Evolutionary conservation across 2,329 filamentous ascomycete species (phyloP).

Genomic region (Apiospora rasikravindrae): DNA sequence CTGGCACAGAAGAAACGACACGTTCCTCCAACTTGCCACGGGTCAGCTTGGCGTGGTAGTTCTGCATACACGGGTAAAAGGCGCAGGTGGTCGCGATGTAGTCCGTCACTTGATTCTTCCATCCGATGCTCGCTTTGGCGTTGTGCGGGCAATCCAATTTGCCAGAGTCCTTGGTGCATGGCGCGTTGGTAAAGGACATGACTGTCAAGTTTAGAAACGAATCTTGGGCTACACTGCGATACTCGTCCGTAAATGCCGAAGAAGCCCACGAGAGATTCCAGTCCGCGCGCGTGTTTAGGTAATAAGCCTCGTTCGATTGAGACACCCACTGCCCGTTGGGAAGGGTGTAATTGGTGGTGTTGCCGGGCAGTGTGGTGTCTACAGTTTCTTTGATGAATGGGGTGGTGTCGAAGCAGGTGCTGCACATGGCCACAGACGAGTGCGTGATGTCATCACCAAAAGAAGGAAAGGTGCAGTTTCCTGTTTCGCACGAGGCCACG

Average conservation of each 20-base stretch:
- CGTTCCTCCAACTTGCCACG: conserved; percentile 25
- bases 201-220: conserved; percentile 31
- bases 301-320: conserved; percentile 20
- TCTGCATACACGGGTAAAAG: conserved; percentile 29
- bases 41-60: conserved; percentile 26
- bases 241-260: conserved; percentile 26
- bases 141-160: conserved; percentile 27
- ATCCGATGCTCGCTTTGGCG: conserved; percentile 3
- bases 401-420: conserved; percentile 32
- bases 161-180: conserved; percentile 25
- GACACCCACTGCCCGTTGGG: conserved; percentile 30
- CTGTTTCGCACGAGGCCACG: conserved; percentile 29
- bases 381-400: conserved; percentile 24
- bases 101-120: conserved; percentile 11
- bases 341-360: conserved; percentile 27
- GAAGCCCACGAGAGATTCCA: conserved; percentile 27
- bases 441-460: conserved; percentile 30
- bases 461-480: conserved; percentile 33
- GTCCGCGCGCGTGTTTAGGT: conserved; percentile 27
- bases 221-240: conserved; percentile 22
- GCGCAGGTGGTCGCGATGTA: conserved; percentile 28
- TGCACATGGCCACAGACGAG: conserved; percentile 35
- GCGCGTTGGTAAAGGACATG: conserved; percentile 27
- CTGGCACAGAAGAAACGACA: conserved; percentile 26
- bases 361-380: neutral